A percentile compares a stretch with the other conserved stretches of the same genome.
Evolutionary conservation across 23 red algal species (phyloP).

Genomic region (Porphyridium purpureum): DNA sequence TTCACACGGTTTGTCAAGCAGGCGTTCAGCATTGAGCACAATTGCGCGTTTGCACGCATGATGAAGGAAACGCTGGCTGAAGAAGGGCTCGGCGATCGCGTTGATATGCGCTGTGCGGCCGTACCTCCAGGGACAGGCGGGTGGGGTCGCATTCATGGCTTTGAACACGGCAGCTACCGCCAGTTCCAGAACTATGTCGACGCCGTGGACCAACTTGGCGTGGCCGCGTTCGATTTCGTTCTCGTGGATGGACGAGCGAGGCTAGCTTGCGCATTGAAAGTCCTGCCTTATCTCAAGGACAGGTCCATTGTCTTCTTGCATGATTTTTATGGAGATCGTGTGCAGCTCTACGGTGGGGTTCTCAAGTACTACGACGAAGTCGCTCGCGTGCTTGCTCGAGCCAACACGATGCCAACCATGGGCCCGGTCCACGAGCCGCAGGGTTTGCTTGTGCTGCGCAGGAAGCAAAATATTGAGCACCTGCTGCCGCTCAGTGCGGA

Average conservation of each 20-base stretch:
- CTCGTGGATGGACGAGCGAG: constrained; percentile 48
- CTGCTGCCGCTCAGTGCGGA: too few species aligned
- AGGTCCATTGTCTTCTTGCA: constrained; percentile 24
- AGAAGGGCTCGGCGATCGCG: not conserved
- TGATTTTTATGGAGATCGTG: constrained; percentile 35
- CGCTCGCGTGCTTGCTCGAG: constrained; percentile 19
- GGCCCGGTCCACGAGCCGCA: constrained; percentile 54
- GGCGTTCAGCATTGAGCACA: constrained; percentile 33
- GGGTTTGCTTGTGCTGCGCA: constrained; percentile 27
- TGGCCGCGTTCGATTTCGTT: constrained; percentile 14
- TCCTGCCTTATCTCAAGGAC: constrained; percentile 20
- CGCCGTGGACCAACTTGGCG: constrained; percentile 11
- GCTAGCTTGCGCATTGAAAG: constrained; percentile 30
- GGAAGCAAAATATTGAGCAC: too few species aligned
- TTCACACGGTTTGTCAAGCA: constrained; percentile 17
- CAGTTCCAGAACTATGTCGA: constrained; percentile 54
- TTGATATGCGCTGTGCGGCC: constrained; percentile 17
- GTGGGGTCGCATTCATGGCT: constrained; percentile 15
- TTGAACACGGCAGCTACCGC: constrained; percentile 32
- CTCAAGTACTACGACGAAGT: constrained; percentile 29
- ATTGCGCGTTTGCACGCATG: constrained; percentile 12
- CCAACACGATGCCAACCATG: constrained; percentile 4
- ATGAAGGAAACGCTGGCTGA: constrained; percentile 2
- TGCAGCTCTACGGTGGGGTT: constrained; percentile 10
- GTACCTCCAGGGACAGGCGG: constrained; percentile 14